These are phyloP conservation scores for Blumeriella jaapii DNA, from an alignment of 2,329 filamentous ascomycete genomes.

Conservation along the genomic window DNA sequence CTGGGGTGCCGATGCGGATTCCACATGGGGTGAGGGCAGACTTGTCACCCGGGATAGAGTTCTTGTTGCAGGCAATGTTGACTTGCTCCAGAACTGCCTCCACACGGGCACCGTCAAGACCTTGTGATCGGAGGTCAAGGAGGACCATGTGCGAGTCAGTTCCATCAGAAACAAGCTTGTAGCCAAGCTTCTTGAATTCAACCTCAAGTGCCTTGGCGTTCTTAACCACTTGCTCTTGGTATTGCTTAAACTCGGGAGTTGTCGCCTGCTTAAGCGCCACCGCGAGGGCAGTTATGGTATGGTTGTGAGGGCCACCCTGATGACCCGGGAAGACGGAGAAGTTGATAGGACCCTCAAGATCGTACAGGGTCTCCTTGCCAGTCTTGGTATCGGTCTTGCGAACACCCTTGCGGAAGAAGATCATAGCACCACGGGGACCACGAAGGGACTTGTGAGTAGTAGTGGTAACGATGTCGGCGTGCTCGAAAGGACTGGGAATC, in stretches of 20 bases:
- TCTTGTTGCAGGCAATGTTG: constrained; percentile 99
- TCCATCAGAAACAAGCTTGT: constrained; percentile 90
- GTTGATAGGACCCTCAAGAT: constrained; percentile 94
- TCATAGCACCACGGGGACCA: constrained; percentile 96
- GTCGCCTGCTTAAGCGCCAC: constrained; percentile 93
- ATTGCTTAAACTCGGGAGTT: constrained; percentile 79
- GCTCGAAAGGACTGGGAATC: constrained; percentile 82
- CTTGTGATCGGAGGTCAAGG: constrained; percentile 78
- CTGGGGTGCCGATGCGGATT: constrained; percentile 91
- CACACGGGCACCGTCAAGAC: constrained; percentile 84
- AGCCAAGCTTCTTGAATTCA: constrained; percentile 74
- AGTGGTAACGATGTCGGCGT: constrained; percentile 94
- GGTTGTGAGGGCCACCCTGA: constrained; percentile 97
- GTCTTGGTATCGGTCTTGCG: constrained; percentile 83
- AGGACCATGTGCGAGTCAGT: constrained; percentile 98
- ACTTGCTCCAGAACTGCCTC: constrained; percentile 95
- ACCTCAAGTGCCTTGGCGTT: constrained; percentile 88
- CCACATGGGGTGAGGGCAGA: constrained; percentile 88
- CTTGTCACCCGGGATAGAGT: constrained; percentile 95
- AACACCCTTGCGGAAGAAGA: constrained; percentile 98
- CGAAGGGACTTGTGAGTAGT: constrained; percentile 99
- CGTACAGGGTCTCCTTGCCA: constrained; percentile 81
- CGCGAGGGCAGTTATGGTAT: constrained; percentile 94
- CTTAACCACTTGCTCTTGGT: constrained; percentile 83
- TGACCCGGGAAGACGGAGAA: constrained; percentile 98